Base-by-base conservation (phyloP, 2,329 filamentous ascomycete species). In the Fusarium lyarnte region DNA sequence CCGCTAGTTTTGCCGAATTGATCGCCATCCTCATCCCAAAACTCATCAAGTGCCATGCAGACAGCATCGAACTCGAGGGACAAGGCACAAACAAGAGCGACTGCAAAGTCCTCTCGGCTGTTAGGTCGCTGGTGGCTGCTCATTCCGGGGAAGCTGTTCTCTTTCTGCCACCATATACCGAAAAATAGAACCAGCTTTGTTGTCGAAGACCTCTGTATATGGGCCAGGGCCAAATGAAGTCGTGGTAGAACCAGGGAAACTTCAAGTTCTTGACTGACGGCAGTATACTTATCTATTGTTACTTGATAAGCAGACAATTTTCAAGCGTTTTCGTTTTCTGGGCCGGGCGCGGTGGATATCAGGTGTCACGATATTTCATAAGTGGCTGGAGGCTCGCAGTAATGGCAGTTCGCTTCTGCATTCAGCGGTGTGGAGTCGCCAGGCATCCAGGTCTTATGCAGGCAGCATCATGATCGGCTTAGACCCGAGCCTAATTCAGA, bases 291-390 rank as follows among this genome's bases (percentile, higher is more conserved):
- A 13, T 25, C 5, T 19, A 6, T 43, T 3, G 23, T 19, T 16
- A 12, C 16, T 7, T 8, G 23, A 25, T 25, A 43, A 19, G 16
- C 7, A 25, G 41, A 12, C 1, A 19, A 12, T 0, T 19, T 5
- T 25, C 2, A 5, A 19, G 11, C 17, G 11, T 3, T 27, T 19
- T 31, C 21, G 6, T 5, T 2, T 8, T 31, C 9, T 6, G 21
- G 9, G 21, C 14, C 1, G 9, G 21, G 13, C 3, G 10, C 7
- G 5, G 29, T n/a, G 19, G 21, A 0, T 13, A 27, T 23, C 1
- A 21, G 2, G 10, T 0, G 27, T 17, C 27, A 0, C 10, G 0
- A 29, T 4, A 1, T 31, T 36, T 36, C n/a, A 51, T 6, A 35
- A 35, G n/a, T 14, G 29, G 11, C 4, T 16, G 17, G 7, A 10